Evolutionary conservation across 441 rosid genomes (phyloP).

Genomic region (Corymbia calophylla): DNA sequence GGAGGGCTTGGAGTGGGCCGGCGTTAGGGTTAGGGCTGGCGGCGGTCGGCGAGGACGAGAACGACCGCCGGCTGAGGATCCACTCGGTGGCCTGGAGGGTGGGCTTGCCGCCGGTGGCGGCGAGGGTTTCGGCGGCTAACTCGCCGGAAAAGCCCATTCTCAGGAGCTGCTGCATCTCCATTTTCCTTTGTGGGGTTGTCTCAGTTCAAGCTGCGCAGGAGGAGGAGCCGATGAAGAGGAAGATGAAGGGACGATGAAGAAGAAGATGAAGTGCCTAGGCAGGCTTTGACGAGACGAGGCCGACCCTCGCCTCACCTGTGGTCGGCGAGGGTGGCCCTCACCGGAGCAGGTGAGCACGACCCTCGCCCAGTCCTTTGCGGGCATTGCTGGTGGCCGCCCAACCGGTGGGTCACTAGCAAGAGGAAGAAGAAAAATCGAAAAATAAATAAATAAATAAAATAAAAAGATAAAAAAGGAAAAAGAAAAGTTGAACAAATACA

Average conservation of each 20-base stretch:
- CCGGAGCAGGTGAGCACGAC: too few species aligned
- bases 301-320: too few species aligned
- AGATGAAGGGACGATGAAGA: background rate
- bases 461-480: too few species aligned
- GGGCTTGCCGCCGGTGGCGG: slow-evolving; percentile 57
- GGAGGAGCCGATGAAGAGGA: background rate
- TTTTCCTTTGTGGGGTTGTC: background rate
- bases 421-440: too few species aligned
- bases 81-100: slow-evolving; percentile 53
- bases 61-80: slow-evolving; percentile 25
- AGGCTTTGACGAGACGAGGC: too few species aligned
- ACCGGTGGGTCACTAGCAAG: too few species aligned
- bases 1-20: slow-evolving; percentile 7
- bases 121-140: slow-evolving; percentile 46
- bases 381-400: too few species aligned
- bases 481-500: too few species aligned
- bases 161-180: slow-evolving; percentile 53
- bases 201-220: background rate
- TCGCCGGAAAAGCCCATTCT: slow-evolving; percentile 53
- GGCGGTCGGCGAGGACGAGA: background rate
- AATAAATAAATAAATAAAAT: too few species aligned
- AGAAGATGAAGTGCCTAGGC: too few species aligned
- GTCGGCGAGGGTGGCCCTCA: too few species aligned
- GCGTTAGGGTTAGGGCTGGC: slow-evolving; percentile 4
- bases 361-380: too few species aligned